Percentiles rank a stretch among this genome's conserved stretches.
Conservation (phyloP, 805 yeast genomes). For the Wilhelminamyces savonicus region DNA sequence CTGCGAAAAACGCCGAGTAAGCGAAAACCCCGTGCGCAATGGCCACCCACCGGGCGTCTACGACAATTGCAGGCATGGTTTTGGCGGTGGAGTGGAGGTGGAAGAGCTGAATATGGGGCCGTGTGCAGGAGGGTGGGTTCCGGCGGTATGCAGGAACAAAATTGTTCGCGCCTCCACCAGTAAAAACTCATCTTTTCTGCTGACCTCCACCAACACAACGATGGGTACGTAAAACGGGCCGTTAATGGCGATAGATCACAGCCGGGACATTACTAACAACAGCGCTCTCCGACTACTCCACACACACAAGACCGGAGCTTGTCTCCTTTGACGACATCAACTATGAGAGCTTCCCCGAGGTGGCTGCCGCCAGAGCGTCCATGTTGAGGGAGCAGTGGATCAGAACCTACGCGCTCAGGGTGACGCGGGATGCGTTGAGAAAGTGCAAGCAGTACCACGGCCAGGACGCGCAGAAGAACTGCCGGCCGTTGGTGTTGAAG, state of each 20-base stretch:
- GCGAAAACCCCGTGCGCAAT: slow-evolving; percentile 71
- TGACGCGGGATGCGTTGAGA: slow-evolving; percentile 68
- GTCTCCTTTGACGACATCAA: slow-evolving; percentile 82
- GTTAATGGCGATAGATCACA: not conserved
- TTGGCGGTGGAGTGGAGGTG: too few relatives aligned
- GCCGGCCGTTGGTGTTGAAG: slow-evolving; percentile 71
- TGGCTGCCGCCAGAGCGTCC: slow-evolving; percentile 70
- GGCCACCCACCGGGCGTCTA: slow-evolving; percentile 66
- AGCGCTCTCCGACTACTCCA: slow-evolving; percentile 27
- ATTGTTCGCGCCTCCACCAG: not conserved
- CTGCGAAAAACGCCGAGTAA: slow-evolving; percentile 65
- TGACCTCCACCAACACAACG: slow-evolving; percentile 1
- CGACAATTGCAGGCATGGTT: slow-evolving; percentile 3
- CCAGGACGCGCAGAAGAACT: slow-evolving; percentile 55
- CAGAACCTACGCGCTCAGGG: slow-evolving; percentile 58
- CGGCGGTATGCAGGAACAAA: not conserved
- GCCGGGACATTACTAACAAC: slow-evolving; percentile 7
- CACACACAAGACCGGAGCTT: slow-evolving; percentile 54
- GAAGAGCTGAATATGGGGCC: too few relatives aligned
- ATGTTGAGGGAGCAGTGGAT: slow-evolving; percentile 77
- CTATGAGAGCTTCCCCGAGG: slow-evolving; percentile 57
- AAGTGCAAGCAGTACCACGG: slow-evolving; percentile 64
- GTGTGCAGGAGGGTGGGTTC: not conserved
- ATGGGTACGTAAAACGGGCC: slow-evolving; percentile 7
- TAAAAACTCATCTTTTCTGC: not conserved